A percentile compares a stretch with the other conserved stretches of the same genome.
These are phyloP conservation scores for Cucumis sativus DNA, from an alignment of 306 rosid genomes.

Conservation along the genomic window DNA sequence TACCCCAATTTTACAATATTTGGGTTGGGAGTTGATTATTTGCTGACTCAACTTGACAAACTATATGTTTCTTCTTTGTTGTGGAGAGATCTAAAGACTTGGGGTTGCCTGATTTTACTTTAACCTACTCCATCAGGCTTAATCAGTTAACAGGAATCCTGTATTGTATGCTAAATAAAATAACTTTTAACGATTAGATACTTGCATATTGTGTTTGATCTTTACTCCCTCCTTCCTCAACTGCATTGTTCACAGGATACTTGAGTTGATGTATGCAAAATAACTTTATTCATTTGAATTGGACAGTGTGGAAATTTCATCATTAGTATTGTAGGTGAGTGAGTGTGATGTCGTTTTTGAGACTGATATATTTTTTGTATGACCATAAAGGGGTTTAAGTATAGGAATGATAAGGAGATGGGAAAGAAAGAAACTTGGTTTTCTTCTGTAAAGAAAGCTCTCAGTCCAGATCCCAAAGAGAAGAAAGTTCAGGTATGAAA, in stretches of 20 bases:
- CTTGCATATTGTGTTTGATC: background rate
- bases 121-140: background rate
- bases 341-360: background rate
- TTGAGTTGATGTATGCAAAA: background rate
- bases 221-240: background rate
- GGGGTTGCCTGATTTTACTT: background rate
- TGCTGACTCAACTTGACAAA: background rate
- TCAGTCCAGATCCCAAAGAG: constrained; percentile 87
- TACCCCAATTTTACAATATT: background rate
- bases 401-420: constrained; percentile 76
- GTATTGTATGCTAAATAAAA: background rate
- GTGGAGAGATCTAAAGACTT: background rate
- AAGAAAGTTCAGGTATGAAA: constrained; percentile 45
- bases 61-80: background rate
- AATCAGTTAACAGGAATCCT: background rate
- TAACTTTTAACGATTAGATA: background rate
- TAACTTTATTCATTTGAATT: background rate
- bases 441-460: constrained; percentile 86
- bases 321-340: background rate
- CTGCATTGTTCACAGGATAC: background rate
- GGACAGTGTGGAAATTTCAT: background rate
- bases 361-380: background rate
- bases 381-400: constrained; percentile 19
- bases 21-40: background rate
- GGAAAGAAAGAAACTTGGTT: constrained; percentile 93